Conservation (phyloP, 805 yeast genomes). For the Cyberlindnera petersonii region DNA sequence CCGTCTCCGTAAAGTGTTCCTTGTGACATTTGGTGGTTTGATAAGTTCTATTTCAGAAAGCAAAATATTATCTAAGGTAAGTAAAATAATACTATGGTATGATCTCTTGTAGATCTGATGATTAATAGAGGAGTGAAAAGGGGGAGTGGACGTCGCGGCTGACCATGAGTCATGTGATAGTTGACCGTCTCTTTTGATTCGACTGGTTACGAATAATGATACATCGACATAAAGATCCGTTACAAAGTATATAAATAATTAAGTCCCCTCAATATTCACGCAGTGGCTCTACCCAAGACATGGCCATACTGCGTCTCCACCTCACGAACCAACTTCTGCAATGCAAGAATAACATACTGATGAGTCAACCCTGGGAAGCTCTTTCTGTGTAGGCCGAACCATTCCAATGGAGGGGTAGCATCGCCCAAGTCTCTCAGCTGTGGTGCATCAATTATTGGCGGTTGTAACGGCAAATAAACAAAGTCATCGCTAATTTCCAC, state of each 20-base stretch:
- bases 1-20: constrained; percentile 54
- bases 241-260: no score
- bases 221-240: no score
- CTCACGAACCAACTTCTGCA: constrained; percentile 71
- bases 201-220: no score
- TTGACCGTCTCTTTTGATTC: no score
- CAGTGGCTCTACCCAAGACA: constrained; percentile 34
- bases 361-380: constrained; percentile 85
- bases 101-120: not conserved
- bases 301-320: constrained; percentile 47
- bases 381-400: constrained; percentile 93
- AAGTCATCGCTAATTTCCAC: constrained; percentile 47
- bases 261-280: not conserved
- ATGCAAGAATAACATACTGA: constrained; percentile 65
- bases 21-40: constrained; percentile 47
- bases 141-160: no score
- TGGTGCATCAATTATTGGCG: constrained; percentile 85
- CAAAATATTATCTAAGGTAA: not conserved
- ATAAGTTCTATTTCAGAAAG: no score
- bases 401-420: constrained; percentile 96
- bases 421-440: constrained; percentile 87
- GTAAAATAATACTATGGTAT: not conserved
- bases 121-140: no score
- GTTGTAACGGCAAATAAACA: constrained; percentile 58
- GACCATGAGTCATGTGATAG: no score